Conservation (phyloP, 176 grass and related monocot genomes). For the Lolium perenne region DNA sequence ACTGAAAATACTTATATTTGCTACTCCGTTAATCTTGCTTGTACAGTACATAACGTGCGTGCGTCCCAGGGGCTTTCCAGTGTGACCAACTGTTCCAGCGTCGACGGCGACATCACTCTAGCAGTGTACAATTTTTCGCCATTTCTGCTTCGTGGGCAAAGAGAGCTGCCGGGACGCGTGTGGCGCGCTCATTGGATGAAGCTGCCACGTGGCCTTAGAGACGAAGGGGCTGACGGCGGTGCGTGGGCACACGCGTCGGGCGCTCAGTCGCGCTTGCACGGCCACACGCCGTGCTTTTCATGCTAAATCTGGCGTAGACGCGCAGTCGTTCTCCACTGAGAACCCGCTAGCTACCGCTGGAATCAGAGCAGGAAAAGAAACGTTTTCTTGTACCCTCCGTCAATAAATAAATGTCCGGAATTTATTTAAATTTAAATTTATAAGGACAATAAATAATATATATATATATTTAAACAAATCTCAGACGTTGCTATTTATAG, state of each 20-base stretch:
- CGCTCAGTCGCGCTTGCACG: background rate
- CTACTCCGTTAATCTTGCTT: background rate
- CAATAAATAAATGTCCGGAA: too few species aligned
- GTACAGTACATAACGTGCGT: background rate
- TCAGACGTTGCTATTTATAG: too few species aligned
- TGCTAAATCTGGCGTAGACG: conserved; percentile 33
- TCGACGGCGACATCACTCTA: conserved; percentile 2
- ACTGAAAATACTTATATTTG: background rate
- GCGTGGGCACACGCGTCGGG: conserved; percentile 36
- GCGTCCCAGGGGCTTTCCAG: too few species aligned
- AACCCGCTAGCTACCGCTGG: background rate
- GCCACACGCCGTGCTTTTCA: conserved; percentile 23
- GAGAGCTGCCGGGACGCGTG: conserved; percentile 12
- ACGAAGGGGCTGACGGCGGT: background rate
- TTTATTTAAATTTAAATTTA: too few species aligned
- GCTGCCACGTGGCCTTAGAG: conserved; percentile 46
- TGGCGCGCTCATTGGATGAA: background rate
- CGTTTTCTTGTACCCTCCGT: too few species aligned
- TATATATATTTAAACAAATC: too few species aligned
- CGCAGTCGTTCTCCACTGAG: conserved; percentile 38
- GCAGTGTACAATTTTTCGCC: background rate
- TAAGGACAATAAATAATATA: too few species aligned
- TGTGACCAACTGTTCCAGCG: background rate
- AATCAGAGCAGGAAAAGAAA: too few species aligned
- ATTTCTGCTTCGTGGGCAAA: background rate